Conservation (phyloP, 2,329 filamentous ascomycete species). For the Calonectria pauciramosa region DNA sequence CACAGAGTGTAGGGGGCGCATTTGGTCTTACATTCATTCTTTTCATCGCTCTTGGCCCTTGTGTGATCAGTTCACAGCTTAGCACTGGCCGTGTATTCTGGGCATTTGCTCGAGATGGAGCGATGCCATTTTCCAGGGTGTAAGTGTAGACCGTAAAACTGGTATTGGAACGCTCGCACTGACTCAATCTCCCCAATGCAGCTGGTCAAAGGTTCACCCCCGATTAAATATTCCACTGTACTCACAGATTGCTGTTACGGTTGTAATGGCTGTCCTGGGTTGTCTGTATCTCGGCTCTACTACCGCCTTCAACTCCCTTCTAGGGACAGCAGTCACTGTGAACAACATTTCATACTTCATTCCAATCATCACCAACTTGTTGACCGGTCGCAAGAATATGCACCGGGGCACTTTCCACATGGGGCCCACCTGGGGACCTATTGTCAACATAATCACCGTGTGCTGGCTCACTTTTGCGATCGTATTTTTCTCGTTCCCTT, state of each 20-base stretch:
- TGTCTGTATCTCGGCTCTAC: conserved; percentile 58
- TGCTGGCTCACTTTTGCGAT: conserved; percentile 57
- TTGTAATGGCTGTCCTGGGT: conserved; percentile 55
- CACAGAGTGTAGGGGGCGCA: conserved; percentile 55
- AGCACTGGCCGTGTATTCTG: conserved; percentile 53
- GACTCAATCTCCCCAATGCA: neutral
- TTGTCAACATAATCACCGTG: conserved; percentile 53
- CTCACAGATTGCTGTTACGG: conserved; percentile 51
- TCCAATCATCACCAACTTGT: conserved; percentile 60
- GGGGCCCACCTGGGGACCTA: conserved; percentile 47
- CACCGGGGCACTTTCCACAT: conserved; percentile 56
- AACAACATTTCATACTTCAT: conserved; percentile 61
- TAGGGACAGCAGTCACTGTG: conserved; percentile 56
- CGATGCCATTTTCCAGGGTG: conserved; percentile 52
- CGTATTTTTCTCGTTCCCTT: conserved; percentile 61
- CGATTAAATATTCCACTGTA: conserved; percentile 54
- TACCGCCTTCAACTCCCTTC: conserved; percentile 60
- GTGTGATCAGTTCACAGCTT: conserved; percentile 53
- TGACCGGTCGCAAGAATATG: conserved; percentile 55
- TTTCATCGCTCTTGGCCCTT: conserved; percentile 58
- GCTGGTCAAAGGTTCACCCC: conserved; percentile 54
- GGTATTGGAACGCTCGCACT: neutral
- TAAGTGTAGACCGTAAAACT: conserved; percentile 19
- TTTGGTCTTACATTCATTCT: conserved; percentile 58
- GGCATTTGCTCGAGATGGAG: conserved; percentile 61